phyloP scores from a whole-genome alignment of 495 filamentous ascomycete species.

The Annulohypoxylon bovei region DNA sequence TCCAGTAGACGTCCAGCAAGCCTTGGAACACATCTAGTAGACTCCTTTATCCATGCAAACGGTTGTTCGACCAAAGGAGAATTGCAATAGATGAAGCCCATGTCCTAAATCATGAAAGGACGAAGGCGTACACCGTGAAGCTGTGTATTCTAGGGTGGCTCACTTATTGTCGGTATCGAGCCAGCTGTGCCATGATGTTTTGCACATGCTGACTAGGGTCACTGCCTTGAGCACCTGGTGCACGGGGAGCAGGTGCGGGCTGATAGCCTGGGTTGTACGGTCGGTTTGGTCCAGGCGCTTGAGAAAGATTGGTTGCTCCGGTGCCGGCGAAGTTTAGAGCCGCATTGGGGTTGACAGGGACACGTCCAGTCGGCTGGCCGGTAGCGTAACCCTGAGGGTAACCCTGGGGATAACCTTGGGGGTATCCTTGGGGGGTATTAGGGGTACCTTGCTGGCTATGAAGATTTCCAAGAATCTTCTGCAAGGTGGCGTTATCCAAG shows the following conservation, averaged over 20 bases:
- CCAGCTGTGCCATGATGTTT: slow-evolving; percentile 61
- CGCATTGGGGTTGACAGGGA: slow-evolving; percentile 6
- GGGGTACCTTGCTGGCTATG: slow-evolving; percentile 56
- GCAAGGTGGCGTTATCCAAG: slow-evolving; percentile 76
- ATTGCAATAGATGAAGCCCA: not conserved
- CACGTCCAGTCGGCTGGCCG: slow-evolving; percentile 6
- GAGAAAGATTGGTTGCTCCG: slow-evolving; percentile 40
- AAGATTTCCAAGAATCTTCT: slow-evolving; percentile 74
- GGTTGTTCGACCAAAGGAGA: not conserved
- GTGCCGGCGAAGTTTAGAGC: slow-evolving; percentile 24
- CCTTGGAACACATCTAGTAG: too few species aligned
- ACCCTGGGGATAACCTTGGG: slow-evolving; percentile 18
- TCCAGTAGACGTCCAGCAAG: not conserved
- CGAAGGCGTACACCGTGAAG: not conserved
- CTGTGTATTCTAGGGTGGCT: not conserved
- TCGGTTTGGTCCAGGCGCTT: slow-evolving; percentile 27
- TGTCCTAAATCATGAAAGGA: not conserved
- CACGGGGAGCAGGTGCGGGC: slow-evolving; percentile 28
- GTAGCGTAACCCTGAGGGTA: not conserved
- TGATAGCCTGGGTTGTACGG: slow-evolving; percentile 36
- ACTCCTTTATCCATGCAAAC: not conserved
- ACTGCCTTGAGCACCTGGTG: slow-evolving; percentile 40
- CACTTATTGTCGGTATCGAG: slow-evolving; percentile 57
- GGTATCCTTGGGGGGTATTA: not conserved
- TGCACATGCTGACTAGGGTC: slow-evolving; percentile 55